phyloP scores from a whole-genome alignment of 805 yeast species.

The Tetrapisispora nanseiensis region DNA sequence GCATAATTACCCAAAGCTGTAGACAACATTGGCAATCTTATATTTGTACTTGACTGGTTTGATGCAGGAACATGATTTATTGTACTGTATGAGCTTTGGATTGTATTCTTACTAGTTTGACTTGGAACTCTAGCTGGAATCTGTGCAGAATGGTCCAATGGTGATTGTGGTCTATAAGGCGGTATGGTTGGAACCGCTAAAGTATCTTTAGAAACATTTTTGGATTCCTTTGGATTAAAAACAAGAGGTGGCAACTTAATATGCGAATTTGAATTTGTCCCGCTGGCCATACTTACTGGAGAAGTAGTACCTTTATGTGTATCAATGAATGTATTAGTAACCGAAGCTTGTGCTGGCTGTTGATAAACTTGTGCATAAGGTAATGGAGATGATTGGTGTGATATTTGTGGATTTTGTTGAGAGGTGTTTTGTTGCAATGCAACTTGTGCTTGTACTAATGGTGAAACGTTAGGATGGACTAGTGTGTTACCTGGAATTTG shows the following conservation, averaged over 20 bases:
- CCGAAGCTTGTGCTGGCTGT: background rate
- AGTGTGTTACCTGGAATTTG: no score
- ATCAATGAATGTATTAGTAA: background rate
- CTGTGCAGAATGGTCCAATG: background rate
- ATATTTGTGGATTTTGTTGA: background rate
- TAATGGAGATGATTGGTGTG: background rate
- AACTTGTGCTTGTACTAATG: background rate
- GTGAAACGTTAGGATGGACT: no score
- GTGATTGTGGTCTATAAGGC: background rate
- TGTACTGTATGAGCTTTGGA: background rate
- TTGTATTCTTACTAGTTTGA: background rate
- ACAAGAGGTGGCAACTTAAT: slow-evolving; percentile 1
- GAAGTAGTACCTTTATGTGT: background rate
- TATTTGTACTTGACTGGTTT: background rate
- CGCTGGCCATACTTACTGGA: background rate
- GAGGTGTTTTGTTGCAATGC: background rate
- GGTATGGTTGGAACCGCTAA: background rate
- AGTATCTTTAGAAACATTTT: background rate
- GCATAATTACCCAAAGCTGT: background rate
- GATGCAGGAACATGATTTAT: background rate
- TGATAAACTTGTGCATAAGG: background rate
- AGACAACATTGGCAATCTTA: background rate
- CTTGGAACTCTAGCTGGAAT: background rate
- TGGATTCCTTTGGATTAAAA: background rate
- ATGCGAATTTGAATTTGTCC: background rate